Percentiles rank a stretch among this genome's conserved stretches.
Evolutionary conservation across 352 stramenopile genomes (phyloP).

Genomic region (Hyaloperonospora brassicae): DNA sequence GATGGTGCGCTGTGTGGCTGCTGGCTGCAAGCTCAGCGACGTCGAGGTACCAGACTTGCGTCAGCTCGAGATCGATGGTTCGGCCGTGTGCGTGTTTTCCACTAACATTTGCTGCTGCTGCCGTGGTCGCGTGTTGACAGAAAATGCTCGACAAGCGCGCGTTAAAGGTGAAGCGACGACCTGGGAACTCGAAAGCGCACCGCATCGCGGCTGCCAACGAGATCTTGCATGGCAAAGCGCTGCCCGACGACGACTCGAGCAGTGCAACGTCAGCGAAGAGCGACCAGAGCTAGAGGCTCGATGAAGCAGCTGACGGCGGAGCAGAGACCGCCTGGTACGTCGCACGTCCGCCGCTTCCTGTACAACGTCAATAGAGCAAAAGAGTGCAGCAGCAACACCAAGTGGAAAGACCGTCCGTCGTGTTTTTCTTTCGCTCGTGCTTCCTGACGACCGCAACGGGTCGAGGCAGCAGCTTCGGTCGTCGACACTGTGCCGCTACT

Average conservation of each 20-base stretch:
- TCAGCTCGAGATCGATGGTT: conserved; percentile 2
- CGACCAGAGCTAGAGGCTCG: conserved; percentile 11
- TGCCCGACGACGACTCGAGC: conserved; percentile 7
- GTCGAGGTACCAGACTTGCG: conserved; percentile 50
- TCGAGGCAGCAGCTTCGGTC: neutral
- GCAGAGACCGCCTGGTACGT: too few relatives aligned
- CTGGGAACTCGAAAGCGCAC: conserved; percentile 83
- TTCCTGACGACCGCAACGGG: conserved; percentile 8
- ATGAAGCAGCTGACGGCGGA: neutral
- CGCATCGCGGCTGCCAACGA: conserved; percentile 72
- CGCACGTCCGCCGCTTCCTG: neutral
- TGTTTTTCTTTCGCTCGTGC: conserved; percentile 25
- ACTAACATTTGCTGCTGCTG: conserved; percentile 5
- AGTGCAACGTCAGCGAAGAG: conserved; percentile 10
- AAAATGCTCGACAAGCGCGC: conserved; percentile 87
- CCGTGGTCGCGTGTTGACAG: conserved; percentile 16
- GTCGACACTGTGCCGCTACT: conserved; percentile 1
- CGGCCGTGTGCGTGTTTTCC: conserved; percentile 1
- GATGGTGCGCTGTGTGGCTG: conserved; percentile 88
- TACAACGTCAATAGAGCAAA: conserved; percentile 6
- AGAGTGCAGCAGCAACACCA: conserved; percentile 1
- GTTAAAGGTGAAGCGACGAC: conserved; percentile 88
- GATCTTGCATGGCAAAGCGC: conserved; percentile 51
- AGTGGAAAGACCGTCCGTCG: conserved; percentile 6
- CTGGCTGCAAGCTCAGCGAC: conserved; percentile 89